A percentile compares a stretch with the other conserved stretches of the same genome.
Conservation (phyloP, 1,139 yeast species). For the Yamadazyma mexicana region DNA sequence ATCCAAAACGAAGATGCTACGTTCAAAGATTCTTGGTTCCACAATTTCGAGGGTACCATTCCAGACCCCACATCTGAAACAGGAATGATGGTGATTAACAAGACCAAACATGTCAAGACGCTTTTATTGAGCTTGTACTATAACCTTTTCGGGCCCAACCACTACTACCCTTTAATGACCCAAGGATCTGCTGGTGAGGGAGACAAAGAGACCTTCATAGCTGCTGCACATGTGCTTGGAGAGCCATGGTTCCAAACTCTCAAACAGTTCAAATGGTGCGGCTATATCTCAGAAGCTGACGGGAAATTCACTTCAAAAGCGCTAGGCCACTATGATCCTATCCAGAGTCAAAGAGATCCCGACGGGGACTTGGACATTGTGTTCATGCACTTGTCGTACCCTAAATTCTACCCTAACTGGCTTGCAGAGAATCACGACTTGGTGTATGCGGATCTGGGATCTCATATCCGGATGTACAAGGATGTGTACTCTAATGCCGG, state of each 20-base stretch:
- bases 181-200: conserved; percentile 77
- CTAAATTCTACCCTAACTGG: conserved; percentile 57
- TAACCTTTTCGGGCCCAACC: conserved; percentile 59
- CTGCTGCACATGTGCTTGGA: conserved; percentile 56
- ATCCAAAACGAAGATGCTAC: conserved; percentile 33
- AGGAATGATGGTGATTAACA: conserved; percentile 61
- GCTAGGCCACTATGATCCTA: conserved; percentile 62
- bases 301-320: conserved; percentile 51
- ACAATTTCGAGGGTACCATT: conserved; percentile 56
- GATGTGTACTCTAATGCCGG: conserved; percentile 42
- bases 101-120: conserved; percentile 50
- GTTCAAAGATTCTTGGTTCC: conserved; percentile 42
- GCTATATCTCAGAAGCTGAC: conserved; percentile 42
- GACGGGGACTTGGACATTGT: conserved; percentile 28
- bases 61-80: conserved; percentile 68
- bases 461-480: conserved; percentile 49
- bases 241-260: conserved; percentile 55
- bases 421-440: conserved; percentile 48
- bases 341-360: conserved; percentile 19
- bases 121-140: conserved; percentile 56
- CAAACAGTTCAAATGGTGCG: conserved; percentile 52
- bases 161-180: conserved; percentile 59
- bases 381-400: conserved; percentile 66
- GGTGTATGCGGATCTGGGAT: conserved; percentile 31
- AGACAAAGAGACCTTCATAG: conserved; percentile 67